Conservation (phyloP, 257 asterid species). For the Nicotiana undulata region DNA sequence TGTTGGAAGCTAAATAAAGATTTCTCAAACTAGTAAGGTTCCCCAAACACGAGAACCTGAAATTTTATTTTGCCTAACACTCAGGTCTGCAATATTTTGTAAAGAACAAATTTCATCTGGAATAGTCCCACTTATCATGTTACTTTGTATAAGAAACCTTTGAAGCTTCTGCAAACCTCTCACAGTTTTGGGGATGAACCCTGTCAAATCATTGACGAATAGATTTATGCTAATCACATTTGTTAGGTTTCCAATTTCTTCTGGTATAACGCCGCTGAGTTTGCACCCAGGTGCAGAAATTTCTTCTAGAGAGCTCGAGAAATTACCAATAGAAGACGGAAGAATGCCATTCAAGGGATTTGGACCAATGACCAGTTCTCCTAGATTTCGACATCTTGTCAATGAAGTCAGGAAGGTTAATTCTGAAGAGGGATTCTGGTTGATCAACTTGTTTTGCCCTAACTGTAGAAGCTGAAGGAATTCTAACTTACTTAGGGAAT, state of each 20-base stretch:
- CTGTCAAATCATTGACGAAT: not conserved
- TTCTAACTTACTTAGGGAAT: constrained; percentile 22
- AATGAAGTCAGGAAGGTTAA: constrained; percentile 9
- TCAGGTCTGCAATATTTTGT: not conserved
- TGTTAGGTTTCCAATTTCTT: constrained; percentile 22
- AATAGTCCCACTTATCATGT: not conserved
- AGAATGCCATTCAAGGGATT: constrained; percentile 15
- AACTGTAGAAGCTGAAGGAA: constrained; percentile 11
- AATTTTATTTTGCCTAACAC: not conserved
- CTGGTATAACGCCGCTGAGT: constrained; percentile 24
- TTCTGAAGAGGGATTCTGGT: not conserved
- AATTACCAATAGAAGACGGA: constrained; percentile 25
- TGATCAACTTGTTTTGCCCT: not conserved
- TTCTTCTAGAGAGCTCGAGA: constrained; percentile 10
- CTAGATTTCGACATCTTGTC: constrained; percentile 2
- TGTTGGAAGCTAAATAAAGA: constrained; percentile 3
- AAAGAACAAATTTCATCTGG: not conserved
- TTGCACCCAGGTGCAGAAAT: fast-evolving
- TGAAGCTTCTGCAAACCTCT: not conserved
- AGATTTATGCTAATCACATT: not conserved
- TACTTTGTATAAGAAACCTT: not conserved
- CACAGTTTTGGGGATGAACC: not conserved
- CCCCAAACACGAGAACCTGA: constrained; percentile 22
- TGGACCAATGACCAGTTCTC: not conserved
- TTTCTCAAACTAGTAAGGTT: not conserved